phyloP scores from a whole-genome alignment of 73 alveolate genomes.

The Paramecium sonneborni region DNA sequence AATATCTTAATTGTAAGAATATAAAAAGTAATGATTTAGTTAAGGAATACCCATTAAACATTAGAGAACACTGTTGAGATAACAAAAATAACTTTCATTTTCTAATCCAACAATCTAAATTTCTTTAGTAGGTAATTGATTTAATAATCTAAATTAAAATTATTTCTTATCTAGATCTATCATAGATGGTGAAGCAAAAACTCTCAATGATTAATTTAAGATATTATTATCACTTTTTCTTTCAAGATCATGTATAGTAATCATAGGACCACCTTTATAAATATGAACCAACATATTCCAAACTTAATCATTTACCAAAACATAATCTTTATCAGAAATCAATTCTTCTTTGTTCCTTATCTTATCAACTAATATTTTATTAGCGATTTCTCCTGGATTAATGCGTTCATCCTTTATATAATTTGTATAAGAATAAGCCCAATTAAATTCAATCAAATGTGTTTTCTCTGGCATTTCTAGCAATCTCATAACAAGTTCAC shows the following conservation, averaged over 20 bases:
- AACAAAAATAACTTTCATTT: neutral
- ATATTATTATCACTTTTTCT: neutral
- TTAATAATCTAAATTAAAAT: neutral
- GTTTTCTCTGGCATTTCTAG: neutral
- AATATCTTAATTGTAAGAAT: neutral
- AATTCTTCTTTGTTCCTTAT: neutral
- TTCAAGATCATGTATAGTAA: neutral
- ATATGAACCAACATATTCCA: neutral
- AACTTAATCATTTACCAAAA: neutral
- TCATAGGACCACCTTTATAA: neutral
- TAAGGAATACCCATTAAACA: neutral
- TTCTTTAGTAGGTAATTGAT: neutral
- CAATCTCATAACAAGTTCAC: neutral
- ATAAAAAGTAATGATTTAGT: neutral
- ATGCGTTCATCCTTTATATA: neutral
- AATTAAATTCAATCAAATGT: neutral
- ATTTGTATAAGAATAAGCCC: neutral
- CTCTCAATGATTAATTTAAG: neutral
- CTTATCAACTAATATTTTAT: neutral
- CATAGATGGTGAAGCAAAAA: neutral
- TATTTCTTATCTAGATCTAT: neutral
- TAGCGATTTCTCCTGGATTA: neutral
- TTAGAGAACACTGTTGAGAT: neutral
- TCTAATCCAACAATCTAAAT: neutral
- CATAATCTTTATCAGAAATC: slow-evolving; percentile 3